Conservation (phyloP, 306 rosid genomes). For the Prunus dulcis region DNA sequence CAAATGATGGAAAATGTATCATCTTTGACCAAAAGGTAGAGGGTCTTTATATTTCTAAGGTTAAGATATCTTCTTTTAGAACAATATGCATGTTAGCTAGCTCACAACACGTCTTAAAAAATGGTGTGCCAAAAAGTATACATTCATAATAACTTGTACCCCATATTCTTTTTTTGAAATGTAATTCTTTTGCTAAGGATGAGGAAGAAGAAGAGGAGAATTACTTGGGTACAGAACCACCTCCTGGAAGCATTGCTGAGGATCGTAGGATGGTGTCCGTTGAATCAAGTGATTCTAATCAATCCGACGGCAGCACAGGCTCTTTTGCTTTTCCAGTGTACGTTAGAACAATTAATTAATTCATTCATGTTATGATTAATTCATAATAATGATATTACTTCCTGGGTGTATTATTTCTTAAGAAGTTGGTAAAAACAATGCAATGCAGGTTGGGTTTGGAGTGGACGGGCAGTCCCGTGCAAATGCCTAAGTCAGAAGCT, state of each 20-base stretch:
- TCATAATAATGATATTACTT: not conserved
- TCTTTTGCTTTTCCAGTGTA: constrained; percentile 87
- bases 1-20: constrained; percentile 29
- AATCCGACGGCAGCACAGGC: constrained; percentile 49
- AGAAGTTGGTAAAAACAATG: constrained; percentile 2
- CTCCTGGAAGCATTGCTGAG: constrained; percentile 17
- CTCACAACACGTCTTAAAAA: too few relatives aligned
- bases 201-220: constrained; percentile 32
- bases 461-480: constrained; percentile 67
- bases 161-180: not conserved
- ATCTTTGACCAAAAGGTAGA: constrained; percentile 32
- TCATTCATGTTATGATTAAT: not conserved
- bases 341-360: constrained; percentile 6
- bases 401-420: not conserved
- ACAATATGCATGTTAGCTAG: not conserved
- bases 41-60: not conserved
- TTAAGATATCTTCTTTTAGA: not conserved
- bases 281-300: constrained; percentile 48
- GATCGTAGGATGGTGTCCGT: constrained; percentile 13
- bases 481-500: constrained; percentile 60
- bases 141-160: not conserved
- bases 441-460: constrained; percentile 62
- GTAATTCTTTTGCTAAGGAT: constrained; percentile 8
- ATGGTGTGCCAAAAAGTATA: not conserved
- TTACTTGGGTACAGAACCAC: constrained; percentile 13